Percentiles rank a stretch among this genome's conserved stretches.
phyloP scores from a whole-genome alignment of 768 basidiomycete genomes.

The Collybia sp. region DNA sequence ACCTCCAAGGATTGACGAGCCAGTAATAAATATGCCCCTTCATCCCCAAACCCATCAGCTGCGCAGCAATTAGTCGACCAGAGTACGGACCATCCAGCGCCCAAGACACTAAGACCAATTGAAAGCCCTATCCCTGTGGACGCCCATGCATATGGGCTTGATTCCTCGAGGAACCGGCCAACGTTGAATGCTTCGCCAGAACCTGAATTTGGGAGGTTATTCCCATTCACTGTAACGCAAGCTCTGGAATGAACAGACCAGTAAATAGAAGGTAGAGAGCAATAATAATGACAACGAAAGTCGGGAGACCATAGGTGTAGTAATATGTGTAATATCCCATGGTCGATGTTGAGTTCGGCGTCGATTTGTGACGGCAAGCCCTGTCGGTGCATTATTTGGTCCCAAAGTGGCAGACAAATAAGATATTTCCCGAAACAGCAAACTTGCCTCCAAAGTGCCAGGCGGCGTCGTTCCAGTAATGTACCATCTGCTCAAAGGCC shows the following conservation, averaged over 20 bases:
- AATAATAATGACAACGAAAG: constrained; percentile 57
- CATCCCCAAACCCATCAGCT: constrained; percentile 5
- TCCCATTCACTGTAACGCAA: background rate
- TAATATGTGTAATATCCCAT: constrained; percentile 52
- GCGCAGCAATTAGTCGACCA: background rate
- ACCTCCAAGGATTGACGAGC: constrained; percentile 94
- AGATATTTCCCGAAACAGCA: no score
- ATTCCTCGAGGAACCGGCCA: constrained; percentile 90
- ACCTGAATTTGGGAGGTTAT: constrained; percentile 32
- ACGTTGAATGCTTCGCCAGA: constrained; percentile 93
- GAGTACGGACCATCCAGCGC: constrained; percentile 84
- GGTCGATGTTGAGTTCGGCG: background rate
- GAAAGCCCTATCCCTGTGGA: constrained; percentile 88
- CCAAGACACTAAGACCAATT: constrained; percentile 89
- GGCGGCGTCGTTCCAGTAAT: no score
- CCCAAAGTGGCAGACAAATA: constrained; percentile 6
- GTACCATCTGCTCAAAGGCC: constrained; percentile 93
- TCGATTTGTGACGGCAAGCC: constrained; percentile 5
- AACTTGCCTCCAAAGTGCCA: no score
- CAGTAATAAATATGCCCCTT: constrained; percentile 98
- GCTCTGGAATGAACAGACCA: constrained; percentile 47
- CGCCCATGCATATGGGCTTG: constrained; percentile 92
- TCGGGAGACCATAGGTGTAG: constrained; percentile 65
- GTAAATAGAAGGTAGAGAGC: constrained; percentile 90
- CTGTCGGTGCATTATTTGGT: no score